Base-by-base conservation (phyloP, 164 flowering plant genomes). In the Berberis thunbergii region DNA sequence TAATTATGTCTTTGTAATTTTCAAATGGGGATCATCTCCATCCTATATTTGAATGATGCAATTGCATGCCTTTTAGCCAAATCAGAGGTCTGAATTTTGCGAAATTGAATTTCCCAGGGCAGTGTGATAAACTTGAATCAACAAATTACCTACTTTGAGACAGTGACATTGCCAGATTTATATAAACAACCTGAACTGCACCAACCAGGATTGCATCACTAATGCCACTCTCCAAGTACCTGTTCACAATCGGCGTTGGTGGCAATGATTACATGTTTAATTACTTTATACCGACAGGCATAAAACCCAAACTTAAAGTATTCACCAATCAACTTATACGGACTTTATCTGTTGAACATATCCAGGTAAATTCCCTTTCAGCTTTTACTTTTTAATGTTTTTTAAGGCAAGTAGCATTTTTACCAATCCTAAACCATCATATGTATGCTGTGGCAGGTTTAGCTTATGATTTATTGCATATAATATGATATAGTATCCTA, bases 221-320 rank as follows among this genome's bases (percentile, higher is more conserved):
- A 3, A 2, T 1, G 2, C 60, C n/a, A 40, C 66, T 83, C 7
- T 55, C 76, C 8, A n/a, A 74, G 0, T 80, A 73, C 69, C 55
- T 87, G 66, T 87, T 85, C 69, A 77, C 84, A 4, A 62, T 87
- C 40, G 84, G 84, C 58, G 70, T 64, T 2, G 91, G 95, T 6
- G 81, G 85, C 3, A 82, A 84, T 45, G 94, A 85, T 67, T 85
- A 78, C 66, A 55, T 84, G n/a, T 53, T 80, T 64, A 83, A 81
- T 62, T 85, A 81, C 70, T 85, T 85, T 57, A 54, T 75, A 40
- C 60, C 49, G 4, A 49, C 42, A 64, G 12, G 45, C 6, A 11
- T 1, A 10, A 73, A 66, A 64, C n/a, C 69, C 70, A 76, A 48
- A 66, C 69, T 87, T 54, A 57, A 69, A 70, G 71, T 38, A 39